Base-by-base conservation (phyloP, 768 basidiomycete species). In the Agrocybe pediades region DNA sequence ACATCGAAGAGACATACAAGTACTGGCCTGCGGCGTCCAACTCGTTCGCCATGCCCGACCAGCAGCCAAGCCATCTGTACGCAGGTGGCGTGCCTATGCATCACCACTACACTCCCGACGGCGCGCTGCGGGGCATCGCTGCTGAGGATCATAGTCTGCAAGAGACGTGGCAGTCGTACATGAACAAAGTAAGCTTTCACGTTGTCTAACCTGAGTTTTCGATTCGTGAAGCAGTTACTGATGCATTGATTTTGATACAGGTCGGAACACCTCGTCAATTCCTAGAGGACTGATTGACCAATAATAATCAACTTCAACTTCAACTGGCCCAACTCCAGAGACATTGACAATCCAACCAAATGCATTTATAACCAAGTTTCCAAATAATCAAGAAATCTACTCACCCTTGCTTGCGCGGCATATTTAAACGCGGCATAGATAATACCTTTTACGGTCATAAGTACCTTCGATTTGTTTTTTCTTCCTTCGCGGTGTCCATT, bases 131-230 rank as follows among this genome's bases (percentile, higher is more conserved):
- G 13, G 79, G 77, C 0, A 76, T 80, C 48, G 78, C 77, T 8
- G 78, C 78, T 25, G 82, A 83, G 49, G 83, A 84, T 62, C 71
- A 73, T 46, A 75, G 79, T 43, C 59, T 87, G 51, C 82, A 84
- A 67, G 86, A 87, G 68, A 86, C 86, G 9, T 89, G 87, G 87
- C 78, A 80, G 64, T 75, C 80, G 53, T 89, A 86, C 70, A 82
- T 86, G 75, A 75, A 79, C 54, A 83, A 83, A 61, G 77, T 84
- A 49, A 59, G 71, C 49, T 24, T 27, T 30, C 44, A 19, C 42
- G 44, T 65, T 50, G 6, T 53, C 55, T 1, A 41, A 25, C 30
- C 51, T 44, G 26, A 25, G 4, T 49, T 44, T 51, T 46, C n/a
- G n/a, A n/a, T n/a, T n/a, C n/a, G 11, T 50, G 46, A 27, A 16